Percentiles rank a stretch among this genome's conserved stretches.
Conservation (phyloP, 73 alveolate species). For the Tetrahymena elliotti region DNA sequence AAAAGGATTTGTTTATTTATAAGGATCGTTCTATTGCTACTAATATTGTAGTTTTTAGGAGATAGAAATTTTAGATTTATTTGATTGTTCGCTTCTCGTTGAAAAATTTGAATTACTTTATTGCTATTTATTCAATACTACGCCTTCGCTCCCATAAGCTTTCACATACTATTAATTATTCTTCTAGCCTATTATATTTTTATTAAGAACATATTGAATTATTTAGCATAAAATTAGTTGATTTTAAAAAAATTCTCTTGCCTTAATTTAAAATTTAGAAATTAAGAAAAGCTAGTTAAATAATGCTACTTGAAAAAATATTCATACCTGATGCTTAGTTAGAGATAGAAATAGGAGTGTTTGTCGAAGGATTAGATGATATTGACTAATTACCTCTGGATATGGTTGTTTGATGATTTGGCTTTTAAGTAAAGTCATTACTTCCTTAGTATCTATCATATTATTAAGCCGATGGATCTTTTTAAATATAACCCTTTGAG, state of each 20-base stretch:
- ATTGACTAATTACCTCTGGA: not conserved
- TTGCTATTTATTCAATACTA: not conserved
- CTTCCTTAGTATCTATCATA: not conserved
- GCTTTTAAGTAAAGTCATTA: not conserved
- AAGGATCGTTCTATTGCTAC: not conserved
- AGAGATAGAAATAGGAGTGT: not conserved
- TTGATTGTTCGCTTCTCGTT: not conserved
- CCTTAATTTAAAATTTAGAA: no score
- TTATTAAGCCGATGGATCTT: not conserved
- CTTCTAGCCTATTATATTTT: not conserved
- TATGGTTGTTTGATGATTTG: not conserved
- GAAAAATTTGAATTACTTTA: not conserved
- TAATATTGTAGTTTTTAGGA: not conserved
- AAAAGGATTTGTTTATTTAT: not conserved
- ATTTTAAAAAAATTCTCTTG: not conserved
- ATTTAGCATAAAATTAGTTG: not conserved
- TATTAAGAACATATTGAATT: not conserved
- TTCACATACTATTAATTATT: not conserved
- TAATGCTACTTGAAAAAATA: no score
- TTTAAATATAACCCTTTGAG: not conserved
- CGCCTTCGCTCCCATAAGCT: not conserved
- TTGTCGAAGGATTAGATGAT: not conserved
- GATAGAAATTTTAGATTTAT: not conserved
- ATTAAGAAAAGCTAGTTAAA: no score
- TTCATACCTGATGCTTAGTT: not conserved